A percentile compares a stretch with the other conserved stretches of the same genome.
Conservation (phyloP, 1,139 yeast species). For the Candida anutae region DNA sequence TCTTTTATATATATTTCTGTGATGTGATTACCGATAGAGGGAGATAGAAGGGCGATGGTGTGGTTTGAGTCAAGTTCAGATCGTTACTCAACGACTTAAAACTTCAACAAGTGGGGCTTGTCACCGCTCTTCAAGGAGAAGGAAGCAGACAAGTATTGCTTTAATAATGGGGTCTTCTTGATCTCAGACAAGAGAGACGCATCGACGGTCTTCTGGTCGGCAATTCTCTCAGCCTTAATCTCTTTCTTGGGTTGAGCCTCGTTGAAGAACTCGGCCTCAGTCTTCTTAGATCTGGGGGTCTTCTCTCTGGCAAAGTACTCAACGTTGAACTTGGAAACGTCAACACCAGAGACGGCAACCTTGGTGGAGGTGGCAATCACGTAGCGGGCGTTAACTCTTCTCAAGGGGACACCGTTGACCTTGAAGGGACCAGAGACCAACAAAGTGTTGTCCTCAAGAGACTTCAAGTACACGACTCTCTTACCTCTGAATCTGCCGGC, state of each 20-base stretch:
- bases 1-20: no score
- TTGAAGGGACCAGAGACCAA: conserved; percentile 99
- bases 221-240: conserved; percentile 90
- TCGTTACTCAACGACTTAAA: no score
- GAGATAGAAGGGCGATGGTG: no score
- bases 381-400: conserved; percentile 98
- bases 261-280: conserved; percentile 93
- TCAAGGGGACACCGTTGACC: conserved; percentile 99
- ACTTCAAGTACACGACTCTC: conserved; percentile 98
- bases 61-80: no score
- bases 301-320: conserved; percentile 98
- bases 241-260: conserved; percentile 84
- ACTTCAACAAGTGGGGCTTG: conserved; percentile 97
- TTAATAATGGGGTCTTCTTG: conserved; percentile 96
- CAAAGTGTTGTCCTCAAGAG: conserved; percentile 97
- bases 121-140: conserved; percentile 98
- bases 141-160: conserved; percentile 94
- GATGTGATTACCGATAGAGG: no score
- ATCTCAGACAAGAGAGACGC: conserved; percentile 88
- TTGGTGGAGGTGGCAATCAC: conserved; percentile 98
- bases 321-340: conserved; percentile 87
- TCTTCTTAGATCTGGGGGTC: conserved; percentile 66
- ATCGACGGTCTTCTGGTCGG: conserved; percentile 97
- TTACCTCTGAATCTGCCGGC: conserved; percentile 99
- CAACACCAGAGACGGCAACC: conserved; percentile 73